Percentiles rank a stretch among this genome's conserved stretches.
phyloP scores from a whole-genome alignment of 2,329 filamentous ascomycete species.

The Trichoderma simmonsii region DNA sequence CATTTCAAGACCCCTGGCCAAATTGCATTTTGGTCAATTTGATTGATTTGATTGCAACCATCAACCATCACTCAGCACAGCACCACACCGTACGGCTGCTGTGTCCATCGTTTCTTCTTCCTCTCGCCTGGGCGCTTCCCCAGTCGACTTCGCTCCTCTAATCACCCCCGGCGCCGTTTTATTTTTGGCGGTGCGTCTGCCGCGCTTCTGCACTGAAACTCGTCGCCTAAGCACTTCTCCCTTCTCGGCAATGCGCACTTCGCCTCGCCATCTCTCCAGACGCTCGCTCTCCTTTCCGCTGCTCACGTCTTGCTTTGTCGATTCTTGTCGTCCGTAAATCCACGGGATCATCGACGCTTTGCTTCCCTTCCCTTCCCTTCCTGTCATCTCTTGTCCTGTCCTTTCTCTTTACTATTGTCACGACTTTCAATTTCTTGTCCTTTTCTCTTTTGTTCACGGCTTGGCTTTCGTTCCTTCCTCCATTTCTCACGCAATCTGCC shows the following conservation, averaged over 20 bases:
- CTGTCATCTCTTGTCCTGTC: too few species aligned
- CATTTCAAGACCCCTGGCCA: not conserved
- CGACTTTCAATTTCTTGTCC: not conserved
- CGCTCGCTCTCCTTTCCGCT: constrained; percentile 12
- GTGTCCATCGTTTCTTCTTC: not conserved
- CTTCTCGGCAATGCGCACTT: not conserved
- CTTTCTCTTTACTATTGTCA: not conserved
- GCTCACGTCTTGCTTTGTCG: not conserved
- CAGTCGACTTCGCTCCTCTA: not conserved
- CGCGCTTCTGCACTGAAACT: constrained; percentile 14
- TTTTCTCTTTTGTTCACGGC: not conserved
- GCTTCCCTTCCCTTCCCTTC: not conserved
- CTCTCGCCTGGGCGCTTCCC: not conserved
- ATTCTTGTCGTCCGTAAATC: not conserved
- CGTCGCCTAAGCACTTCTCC: not conserved
- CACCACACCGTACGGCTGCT: not conserved
- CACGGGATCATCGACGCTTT: not conserved
- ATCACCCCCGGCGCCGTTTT: constrained; percentile 2
- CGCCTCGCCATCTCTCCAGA: not conserved
- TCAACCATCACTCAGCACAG: not conserved
- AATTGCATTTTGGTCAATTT: not conserved
- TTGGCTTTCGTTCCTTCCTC: not conserved
- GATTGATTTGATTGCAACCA: not conserved
- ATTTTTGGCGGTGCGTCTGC: constrained; percentile 6
- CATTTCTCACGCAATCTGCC: not conserved